Percentiles rank a stretch among this genome's conserved stretches.
phyloP scores from a whole-genome alignment of 495 filamentous ascomycete species.

The Aspergillus coremiiformis region DNA sequence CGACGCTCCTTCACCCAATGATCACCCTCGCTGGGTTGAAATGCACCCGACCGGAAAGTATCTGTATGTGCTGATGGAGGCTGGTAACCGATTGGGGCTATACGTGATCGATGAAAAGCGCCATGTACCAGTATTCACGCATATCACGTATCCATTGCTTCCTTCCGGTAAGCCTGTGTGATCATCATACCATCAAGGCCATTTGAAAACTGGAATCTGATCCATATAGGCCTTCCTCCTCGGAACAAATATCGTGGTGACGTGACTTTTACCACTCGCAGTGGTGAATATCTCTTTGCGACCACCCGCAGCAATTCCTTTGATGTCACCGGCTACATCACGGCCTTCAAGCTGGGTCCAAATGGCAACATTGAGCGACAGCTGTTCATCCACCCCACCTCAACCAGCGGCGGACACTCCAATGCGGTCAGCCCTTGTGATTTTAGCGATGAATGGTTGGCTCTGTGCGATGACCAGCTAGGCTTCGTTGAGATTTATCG shows the following conservation, averaged over 20 bases:
- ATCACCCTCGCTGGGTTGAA: slow-evolving; percentile 81
- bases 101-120: slow-evolving; percentile 72
- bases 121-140: slow-evolving; percentile 74
- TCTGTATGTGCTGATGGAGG: slow-evolving; percentile 80
- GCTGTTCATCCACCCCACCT: slow-evolving; percentile 72
- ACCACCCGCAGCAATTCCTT: slow-evolving; percentile 70
- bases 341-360: slow-evolving; percentile 63
- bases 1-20: slow-evolving; percentile 59
- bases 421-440: slow-evolving; percentile 74
- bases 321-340: slow-evolving; percentile 71
- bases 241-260: slow-evolving; percentile 65
- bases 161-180: slow-evolving; percentile 48
- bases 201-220: neutral
- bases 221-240: slow-evolving; percentile 42
- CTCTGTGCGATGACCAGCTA: slow-evolving; percentile 76
- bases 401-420: slow-evolving; percentile 76
- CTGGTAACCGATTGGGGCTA: slow-evolving; percentile 68
- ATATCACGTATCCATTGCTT: slow-evolving; percentile 67
- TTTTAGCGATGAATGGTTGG: slow-evolving; percentile 79
- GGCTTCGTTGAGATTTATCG: slow-evolving; percentile 82
- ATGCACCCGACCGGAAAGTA: slow-evolving; percentile 69
- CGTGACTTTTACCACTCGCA: slow-evolving; percentile 60
- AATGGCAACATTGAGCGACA: slow-evolving; percentile 66
- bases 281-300: slow-evolving; percentile 66
- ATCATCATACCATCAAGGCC: neutral